Base-by-base conservation (phyloP, 495 filamentous ascomycete genomes). In the Bombardia bombarda region DNA sequence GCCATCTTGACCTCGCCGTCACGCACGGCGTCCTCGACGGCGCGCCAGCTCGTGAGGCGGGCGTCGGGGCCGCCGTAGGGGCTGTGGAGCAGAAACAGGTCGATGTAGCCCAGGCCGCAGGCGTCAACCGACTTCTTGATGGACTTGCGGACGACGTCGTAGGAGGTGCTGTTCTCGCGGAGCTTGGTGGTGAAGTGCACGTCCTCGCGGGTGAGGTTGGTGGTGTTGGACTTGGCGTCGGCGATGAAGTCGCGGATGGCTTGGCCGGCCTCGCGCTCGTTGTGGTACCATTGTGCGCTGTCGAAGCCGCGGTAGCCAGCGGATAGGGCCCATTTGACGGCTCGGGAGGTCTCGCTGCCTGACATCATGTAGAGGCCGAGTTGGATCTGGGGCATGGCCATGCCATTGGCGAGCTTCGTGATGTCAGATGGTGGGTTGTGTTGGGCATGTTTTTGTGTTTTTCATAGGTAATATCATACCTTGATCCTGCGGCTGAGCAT, bases 181-280 rank as follows among this genome's bases (percentile, higher is more conserved):
- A 86, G 63, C 56, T 87, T 87, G 33, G 75, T 74, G 1, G 83
- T 87, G 59, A 78, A 85, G 56, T 78, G 78, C 45, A 86, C 65
- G 47, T 84, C 72, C 17, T 74, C 66, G 8, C 82, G 69, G 20
- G 66, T 65, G 10, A 83, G 55, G 9, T 53, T 58, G 2, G 62
- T 47, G 2, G 52, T 61, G 31, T 76, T 74, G 1, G 51, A 52
- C 3, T 52, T 48, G 13, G 43, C 21, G 23, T 52, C 56, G 13
- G 66, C 46, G 2, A 84, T 53, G 49, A 67, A 82, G 3, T 57
- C 50, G 4, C 49, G 49, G 49, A 86, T 83, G 5, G 80, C 74
- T 14, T 58, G 50, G 14, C 79, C 82, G 20, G 75, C 70, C 34
- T 80, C 72, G 26, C 52, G 55, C 51, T 85, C 82, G 43, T 85